Evolutionary conservation across 441 rosid species (phyloP), one percentile per base, ranked within the genome.

Genomic region (Gossypium gossypioides): DNA sequence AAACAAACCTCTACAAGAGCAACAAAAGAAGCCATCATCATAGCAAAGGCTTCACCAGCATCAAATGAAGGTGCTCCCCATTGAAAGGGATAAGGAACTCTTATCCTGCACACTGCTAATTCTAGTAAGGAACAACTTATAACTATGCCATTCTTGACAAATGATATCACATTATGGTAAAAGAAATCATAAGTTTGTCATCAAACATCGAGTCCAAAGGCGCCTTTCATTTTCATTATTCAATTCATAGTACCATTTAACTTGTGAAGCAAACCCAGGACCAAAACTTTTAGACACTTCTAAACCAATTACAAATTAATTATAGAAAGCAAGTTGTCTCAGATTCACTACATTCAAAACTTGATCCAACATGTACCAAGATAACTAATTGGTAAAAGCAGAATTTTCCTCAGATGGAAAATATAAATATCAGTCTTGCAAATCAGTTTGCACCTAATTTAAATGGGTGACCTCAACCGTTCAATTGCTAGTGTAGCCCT

Each of bases 21-120:
- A 80, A 94, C 98, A 81, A 94, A 88, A 27, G 97, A 85, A 75
- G 98, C 86, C 98, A 91, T 89, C 98, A 94, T 91, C 98, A 94
- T 94, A 69, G 97, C 96, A 83, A 94, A 94, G 76, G 96, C 97
- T 84, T 94, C 97, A 21, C 98, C 97, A 72, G 98, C 98, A 84
- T 91, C 96, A 79, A 94, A 94, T 69, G 96, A 79, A 71, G 98
- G 98, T 13, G 97, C 84, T 74, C 98, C 98, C 98, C 98, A 94
- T 73, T 94, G 96, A 74, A 94, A 94, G 73, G 98, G 98, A 79
- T 88, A 94, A 8, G 98, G 98, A 81, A 94, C 88, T 82, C 91
- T 83, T 80, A 94, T 94, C 98, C 98, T 94, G 79, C 78, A 84
- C 71, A 71, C n/a, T 72, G 74, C 72, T 51, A 80, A 69, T 42